A percentile compares a stretch with the other conserved stretches of the same genome.
phyloP scores from a whole-genome alignment of 1,139 yeast species.

The Saccharomyces hybrid region DNA sequence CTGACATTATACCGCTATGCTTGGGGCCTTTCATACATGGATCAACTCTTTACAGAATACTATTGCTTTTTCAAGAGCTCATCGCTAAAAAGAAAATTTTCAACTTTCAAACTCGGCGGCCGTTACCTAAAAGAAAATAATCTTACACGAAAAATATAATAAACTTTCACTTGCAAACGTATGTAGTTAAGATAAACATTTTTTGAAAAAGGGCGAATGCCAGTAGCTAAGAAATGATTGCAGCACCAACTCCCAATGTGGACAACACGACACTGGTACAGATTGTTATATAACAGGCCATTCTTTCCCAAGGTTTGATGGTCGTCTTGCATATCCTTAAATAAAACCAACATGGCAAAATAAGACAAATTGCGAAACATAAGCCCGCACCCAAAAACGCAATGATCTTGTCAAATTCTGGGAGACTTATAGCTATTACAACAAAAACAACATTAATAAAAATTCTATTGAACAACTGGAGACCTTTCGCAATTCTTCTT shows the following conservation, averaged over 20 bases:
- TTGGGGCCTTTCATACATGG: neutral
- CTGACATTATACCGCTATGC: slow-evolving; percentile 9
- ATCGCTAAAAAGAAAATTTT: neutral
- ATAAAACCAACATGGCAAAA: slow-evolving; percentile 70
- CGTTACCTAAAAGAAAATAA: neutral
- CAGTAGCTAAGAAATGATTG: slow-evolving; percentile 32
- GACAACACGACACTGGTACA: slow-evolving; percentile 42
- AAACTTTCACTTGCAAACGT: too few species aligned
- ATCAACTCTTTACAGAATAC: neutral
- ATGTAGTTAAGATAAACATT: too few species aligned
- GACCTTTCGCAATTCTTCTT: slow-evolving; percentile 12
- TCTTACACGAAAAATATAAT: neutral
- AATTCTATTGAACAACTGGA: slow-evolving; percentile 30
- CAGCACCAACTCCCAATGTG: slow-evolving; percentile 43
- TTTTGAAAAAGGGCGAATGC: too few species aligned
- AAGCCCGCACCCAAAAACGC: slow-evolving; percentile 78
- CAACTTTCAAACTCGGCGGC: neutral
- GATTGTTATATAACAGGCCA: slow-evolving; percentile 42
- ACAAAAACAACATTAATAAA: slow-evolving; percentile 41
- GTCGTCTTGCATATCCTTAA: slow-evolving; percentile 45
- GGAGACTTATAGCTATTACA: slow-evolving; percentile 50
- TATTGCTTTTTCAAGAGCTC: neutral
- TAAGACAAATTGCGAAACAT: slow-evolving; percentile 72
- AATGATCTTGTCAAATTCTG: slow-evolving; percentile 74
- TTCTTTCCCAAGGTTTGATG: slow-evolving; percentile 35